phyloP scores from a whole-genome alignment of 225 moss, liverwort and hornwort species.

The Climacium dendroides region DNA sequence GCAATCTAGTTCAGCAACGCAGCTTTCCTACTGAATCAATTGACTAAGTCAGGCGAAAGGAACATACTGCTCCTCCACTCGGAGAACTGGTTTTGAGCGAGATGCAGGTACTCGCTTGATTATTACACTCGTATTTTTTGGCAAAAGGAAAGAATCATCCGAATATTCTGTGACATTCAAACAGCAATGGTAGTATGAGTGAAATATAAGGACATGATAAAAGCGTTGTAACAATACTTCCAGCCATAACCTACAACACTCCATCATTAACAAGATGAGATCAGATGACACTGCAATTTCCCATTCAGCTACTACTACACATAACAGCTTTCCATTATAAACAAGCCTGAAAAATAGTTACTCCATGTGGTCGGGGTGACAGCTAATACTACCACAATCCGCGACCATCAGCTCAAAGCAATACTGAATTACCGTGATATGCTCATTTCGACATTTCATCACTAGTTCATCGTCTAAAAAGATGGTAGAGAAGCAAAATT shows the following conservation, averaged over 20 bases:
- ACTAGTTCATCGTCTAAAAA: neutral
- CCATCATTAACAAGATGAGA: neutral
- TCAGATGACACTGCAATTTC: neutral
- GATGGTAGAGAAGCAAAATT: neutral
- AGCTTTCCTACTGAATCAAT: neutral
- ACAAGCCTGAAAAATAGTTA: neutral
- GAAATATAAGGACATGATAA: neutral
- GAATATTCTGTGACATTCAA: constrained; percentile 53
- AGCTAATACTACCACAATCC: neutral
- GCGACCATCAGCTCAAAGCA: neutral
- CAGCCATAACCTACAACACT: neutral
- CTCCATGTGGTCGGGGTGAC: neutral
- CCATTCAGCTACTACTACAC: neutral
- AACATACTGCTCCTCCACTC: constrained; percentile 75
- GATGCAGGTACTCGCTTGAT: constrained; percentile 87
- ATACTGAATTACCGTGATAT: neutral
- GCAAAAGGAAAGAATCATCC: constrained; percentile 82
- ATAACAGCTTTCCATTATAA: neutral
- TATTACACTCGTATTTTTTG: constrained; percentile 91
- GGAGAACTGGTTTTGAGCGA: constrained; percentile 69
- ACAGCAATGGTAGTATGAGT: neutral
- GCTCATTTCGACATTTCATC: neutral
- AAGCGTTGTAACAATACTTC: neutral
- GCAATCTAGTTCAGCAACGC: neutral
- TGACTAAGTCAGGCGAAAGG: neutral